Evolutionary conservation across 768 basidiomycete species (phyloP), one percentile per base, ranked within the genome.

Genomic region (Tricholoma hemisulphureum): DNA sequence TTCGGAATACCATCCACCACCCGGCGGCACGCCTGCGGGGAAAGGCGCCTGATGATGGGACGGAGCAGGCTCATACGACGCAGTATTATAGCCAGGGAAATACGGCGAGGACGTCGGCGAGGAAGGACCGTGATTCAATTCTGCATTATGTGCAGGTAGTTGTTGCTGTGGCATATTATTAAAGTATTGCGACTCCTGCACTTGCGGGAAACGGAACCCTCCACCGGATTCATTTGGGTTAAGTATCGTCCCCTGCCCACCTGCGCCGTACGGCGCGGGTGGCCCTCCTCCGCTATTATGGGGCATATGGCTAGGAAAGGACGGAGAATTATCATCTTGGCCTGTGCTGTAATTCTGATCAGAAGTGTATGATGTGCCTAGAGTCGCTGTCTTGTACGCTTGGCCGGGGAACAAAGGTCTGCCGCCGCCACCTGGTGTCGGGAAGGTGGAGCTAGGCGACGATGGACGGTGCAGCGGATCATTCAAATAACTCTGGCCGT

Each of bases 131-230:
- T 49, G 46, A 28, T 48, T 26, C 11, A 16, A 16, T 8, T 4
- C 13, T 46, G 21, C n/a, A n/a, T n/a, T 24, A 14, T 62, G 39
- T 21, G 61, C 51, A 48, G 66, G 57, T 26, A 59, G 55, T 57
- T 57, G 56, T 10, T 34, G 32, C 7, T 34, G 61, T 46, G 29
- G 58, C 49, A 57, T 55, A 41, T 34, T 58, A 58, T 45, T 66
- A 18, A n/a, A 59, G 48, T 57, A 59, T 50, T 64, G 65, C 31
- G 55, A 60, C 16, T 63, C 66, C 45, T 63, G 61, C 4, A 58
- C 67, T 53, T 69, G 69, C 39, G 71, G 71, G 51, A 70, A 65
- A 14, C 66, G 64, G 56, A 67, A 57, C 13, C 67, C 65, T 51
- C 57, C 56, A 23, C n/a, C n/a, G n/a, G 55, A 32, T 18, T 49